Conservation (phyloP, 225 moss, liverwort and hornwort genomes). For the Physcomitrium patens region DNA sequence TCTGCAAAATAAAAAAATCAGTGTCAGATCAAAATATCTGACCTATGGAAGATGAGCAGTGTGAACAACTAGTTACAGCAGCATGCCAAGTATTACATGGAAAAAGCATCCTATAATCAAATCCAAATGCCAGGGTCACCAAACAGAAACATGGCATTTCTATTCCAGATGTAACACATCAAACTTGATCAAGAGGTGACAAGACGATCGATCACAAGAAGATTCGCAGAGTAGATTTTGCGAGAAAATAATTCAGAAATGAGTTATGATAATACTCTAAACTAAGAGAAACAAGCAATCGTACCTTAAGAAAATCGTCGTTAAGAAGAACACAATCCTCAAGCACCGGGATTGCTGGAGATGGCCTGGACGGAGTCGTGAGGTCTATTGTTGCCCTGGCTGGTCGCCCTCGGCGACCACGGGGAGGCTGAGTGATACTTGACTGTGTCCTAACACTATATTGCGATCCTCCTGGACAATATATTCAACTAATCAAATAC, state of each 20-base stretch:
- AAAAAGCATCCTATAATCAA: no score
- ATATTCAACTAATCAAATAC: conserved; percentile 15
- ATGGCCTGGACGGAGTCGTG: conserved; percentile 44
- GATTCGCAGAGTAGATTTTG: not conserved
- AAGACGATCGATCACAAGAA: conserved; percentile 13
- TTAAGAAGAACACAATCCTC: conserved; percentile 52
- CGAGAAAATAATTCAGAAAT: no score
- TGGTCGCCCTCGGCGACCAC: conserved; percentile 34
- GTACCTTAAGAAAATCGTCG: conserved; percentile 47
- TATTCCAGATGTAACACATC: not conserved
- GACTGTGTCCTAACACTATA: conserved; percentile 21
- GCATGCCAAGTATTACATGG: not conserved
- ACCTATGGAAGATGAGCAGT: not conserved
- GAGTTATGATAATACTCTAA: not conserved
- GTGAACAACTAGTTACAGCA: not conserved
- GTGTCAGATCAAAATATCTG: conserved; percentile 8
- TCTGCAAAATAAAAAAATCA: conserved; percentile 21
- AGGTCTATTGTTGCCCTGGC: conserved; percentile 58
- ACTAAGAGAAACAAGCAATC: not conserved
- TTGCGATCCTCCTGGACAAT: conserved; percentile 30
- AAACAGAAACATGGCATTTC: not conserved
- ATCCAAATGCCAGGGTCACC: not conserved
- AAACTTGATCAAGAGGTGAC: not conserved
- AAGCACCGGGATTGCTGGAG: conserved; percentile 10
- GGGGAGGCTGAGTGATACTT: conserved; percentile 28